A percentile compares a stretch with the other conserved stretches of the same genome.
Conservation (phyloP, 2,329 filamentous ascomycete species). For the Neofusicoccum sp. region DNA sequence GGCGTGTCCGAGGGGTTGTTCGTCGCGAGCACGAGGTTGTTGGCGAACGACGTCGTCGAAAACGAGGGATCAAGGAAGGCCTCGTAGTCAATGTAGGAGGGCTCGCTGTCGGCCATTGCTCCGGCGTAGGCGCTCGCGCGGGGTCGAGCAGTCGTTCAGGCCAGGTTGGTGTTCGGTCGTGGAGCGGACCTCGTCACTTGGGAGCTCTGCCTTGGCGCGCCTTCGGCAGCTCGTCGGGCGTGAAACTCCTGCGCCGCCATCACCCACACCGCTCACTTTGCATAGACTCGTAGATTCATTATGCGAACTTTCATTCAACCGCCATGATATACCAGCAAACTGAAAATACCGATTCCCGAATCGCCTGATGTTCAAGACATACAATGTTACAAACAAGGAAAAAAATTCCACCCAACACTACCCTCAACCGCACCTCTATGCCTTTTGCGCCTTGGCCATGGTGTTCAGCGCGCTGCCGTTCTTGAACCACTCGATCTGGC, state of each 20-base stretch:
- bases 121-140: neutral
- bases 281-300: slow-evolving; percentile 7
- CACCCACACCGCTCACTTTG: neutral
- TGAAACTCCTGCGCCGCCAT: neutral
- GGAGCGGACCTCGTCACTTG: neutral
- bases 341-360: slow-evolving; percentile 19
- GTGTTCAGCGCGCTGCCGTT: slow-evolving; percentile 97
- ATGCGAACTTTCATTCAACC: slow-evolving; percentile 16
- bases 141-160: neutral
- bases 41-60: slow-evolving; percentile 80
- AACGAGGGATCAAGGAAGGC: slow-evolving; percentile 84
- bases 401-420: slow-evolving; percentile 8
- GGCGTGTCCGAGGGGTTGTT: slow-evolving; percentile 91
- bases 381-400: slow-evolving; percentile 20
- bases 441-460: slow-evolving; percentile 75
- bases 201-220: neutral
- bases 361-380: slow-evolving; percentile 21
- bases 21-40: slow-evolving; percentile 82
- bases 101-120: slow-evolving; percentile 35
- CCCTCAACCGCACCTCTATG: slow-evolving; percentile 3
- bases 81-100: slow-evolving; percentile 95
- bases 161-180: slow-evolving; percentile 15
- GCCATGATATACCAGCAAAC: slow-evolving; percentile 20
- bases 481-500: slow-evolving; percentile 99
- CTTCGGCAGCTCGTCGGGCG: neutral